A percentile compares a stretch with the other conserved stretches of the same genome.
These are phyloP conservation scores for Takashimella tepidaria DNA, from an alignment of 1,284 basidiomycete genomes.

Conservation along the genomic window DNA sequence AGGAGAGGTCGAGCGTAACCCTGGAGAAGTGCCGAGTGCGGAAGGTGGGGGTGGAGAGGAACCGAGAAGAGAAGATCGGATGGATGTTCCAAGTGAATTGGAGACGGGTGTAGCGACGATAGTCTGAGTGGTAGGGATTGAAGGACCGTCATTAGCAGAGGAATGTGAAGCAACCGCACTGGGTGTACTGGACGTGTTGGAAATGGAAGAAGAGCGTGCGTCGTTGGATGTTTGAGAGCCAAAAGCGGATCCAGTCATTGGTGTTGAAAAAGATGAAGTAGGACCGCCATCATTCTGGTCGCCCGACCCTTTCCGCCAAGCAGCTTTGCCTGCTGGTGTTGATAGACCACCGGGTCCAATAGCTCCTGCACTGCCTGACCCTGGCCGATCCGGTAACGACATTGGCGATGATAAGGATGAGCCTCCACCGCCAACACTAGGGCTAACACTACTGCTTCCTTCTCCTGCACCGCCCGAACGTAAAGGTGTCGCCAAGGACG, in stretches of 20 bases:
- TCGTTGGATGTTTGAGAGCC: neutral
- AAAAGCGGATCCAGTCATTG: neutral
- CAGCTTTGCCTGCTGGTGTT: neutral
- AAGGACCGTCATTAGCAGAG: constrained; percentile 4
- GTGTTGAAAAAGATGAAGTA: neutral
- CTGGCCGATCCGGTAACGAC: neutral
- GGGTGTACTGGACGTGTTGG: constrained; percentile 9
- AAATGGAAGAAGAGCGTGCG: neutral
- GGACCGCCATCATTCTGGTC: too few relatives aligned
- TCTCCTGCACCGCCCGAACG: constrained; percentile 7
- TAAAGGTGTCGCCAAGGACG: constrained; percentile 13
- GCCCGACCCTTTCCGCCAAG: neutral
- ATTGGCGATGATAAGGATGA: neutral
- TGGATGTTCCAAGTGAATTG: constrained; percentile 6
- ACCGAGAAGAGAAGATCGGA: constrained; percentile 28
- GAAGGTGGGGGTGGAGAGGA: constrained; percentile 39
- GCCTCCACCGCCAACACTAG: neutral
- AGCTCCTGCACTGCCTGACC: neutral
- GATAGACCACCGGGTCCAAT: neutral
- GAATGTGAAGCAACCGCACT: constrained; percentile 10
- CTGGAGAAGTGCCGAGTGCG: constrained; percentile 19
- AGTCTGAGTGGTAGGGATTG: constrained; percentile 45
- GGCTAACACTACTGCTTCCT: neutral
- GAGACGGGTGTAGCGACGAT: constrained; percentile 43
- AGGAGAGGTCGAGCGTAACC: constrained; percentile 25